Conservation (phyloP, 2,329 filamentous ascomycete genomes). For the Nothomitra cinnamomea region DNA sequence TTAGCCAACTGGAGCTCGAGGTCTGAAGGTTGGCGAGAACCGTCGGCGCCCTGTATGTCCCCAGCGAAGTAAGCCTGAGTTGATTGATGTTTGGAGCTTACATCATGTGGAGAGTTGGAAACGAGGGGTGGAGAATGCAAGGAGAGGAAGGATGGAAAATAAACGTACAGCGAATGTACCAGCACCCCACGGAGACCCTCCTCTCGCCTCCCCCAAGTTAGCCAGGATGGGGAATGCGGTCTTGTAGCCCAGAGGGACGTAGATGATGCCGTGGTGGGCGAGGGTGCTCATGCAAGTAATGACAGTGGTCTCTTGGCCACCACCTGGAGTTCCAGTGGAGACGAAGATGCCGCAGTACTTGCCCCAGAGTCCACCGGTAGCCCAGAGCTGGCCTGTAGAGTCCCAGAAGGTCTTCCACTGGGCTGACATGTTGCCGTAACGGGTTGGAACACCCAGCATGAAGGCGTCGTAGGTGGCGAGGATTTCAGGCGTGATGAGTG, state of each 20-base stretch:
- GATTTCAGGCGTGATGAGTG: slow-evolving; percentile 39
- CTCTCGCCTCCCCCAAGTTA: slow-evolving; percentile 64
- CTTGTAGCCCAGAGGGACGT: slow-evolving; percentile 87
- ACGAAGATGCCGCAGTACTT: slow-evolving; percentile 89
- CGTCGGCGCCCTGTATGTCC: slow-evolving; percentile 39
- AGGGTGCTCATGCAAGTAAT: slow-evolving; percentile 71
- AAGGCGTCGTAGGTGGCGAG: slow-evolving; percentile 72
- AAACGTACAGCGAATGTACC: slow-evolving; percentile 62
- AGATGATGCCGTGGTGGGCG: slow-evolving; percentile 86
- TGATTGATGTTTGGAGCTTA: no score
- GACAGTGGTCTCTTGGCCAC: slow-evolving; percentile 83
- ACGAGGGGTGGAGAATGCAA: not conserved
- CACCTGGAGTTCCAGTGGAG: slow-evolving; percentile 66
- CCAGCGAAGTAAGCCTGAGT: no score
- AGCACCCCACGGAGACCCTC: slow-evolving; percentile 82
- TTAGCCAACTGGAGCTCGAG: slow-evolving; percentile 66
- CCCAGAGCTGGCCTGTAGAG: slow-evolving; percentile 73
- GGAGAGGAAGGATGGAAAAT: not conserved
- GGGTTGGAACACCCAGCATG: slow-evolving; percentile 86
- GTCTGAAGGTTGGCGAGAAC: slow-evolving; percentile 60
- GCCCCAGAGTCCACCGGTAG: slow-evolving; percentile 56
- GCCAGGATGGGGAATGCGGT: slow-evolving; percentile 53
- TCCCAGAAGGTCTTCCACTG: slow-evolving; percentile 96
- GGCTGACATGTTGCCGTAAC: slow-evolving; percentile 91
- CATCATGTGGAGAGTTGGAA: not conserved